These are phyloP conservation scores for Wickerhamomyces canadensis DNA, from an alignment of 805 yeast genomes.

Conservation along the genomic window DNA sequence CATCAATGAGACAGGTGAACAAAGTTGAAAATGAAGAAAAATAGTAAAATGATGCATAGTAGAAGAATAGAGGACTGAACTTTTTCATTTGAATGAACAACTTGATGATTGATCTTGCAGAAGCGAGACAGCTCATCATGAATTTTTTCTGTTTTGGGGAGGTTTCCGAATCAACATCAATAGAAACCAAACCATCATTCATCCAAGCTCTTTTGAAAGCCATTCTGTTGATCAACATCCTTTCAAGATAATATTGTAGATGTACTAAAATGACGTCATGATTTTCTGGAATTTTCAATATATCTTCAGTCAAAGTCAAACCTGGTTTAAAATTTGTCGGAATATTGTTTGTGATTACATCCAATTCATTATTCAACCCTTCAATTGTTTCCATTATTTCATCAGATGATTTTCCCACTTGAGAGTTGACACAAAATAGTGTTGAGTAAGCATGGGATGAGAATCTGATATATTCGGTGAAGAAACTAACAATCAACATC, in stretches of 20 bases:
- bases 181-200: slow-evolving; percentile 11
- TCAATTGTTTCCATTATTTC: slow-evolving; percentile 16
- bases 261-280: slow-evolving; percentile 13
- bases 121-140: slow-evolving; percentile 15
- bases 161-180: slow-evolving; percentile 1
- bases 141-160: slow-evolving; percentile 13
- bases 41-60: slow-evolving; percentile 14
- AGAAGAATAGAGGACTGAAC: slow-evolving; percentile 8
- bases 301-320: not conserved
- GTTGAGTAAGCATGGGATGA: slow-evolving; percentile 13
- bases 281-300: not conserved
- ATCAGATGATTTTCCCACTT: slow-evolving; percentile 11
- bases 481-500: slow-evolving; percentile 7
- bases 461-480: slow-evolving; percentile 7
- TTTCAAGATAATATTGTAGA: slow-evolving; percentile 14
- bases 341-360: slow-evolving; percentile 6
- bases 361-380: slow-evolving; percentile 12
- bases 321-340: slow-evolving; percentile 14
- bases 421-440: slow-evolving; percentile 17
- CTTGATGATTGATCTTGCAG: slow-evolving; percentile 16
- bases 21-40: slow-evolving; percentile 21
- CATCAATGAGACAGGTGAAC: slow-evolving; percentile 19
- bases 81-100: slow-evolving; percentile 6
- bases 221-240: slow-evolving; percentile 22
- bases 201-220: slow-evolving; percentile 23